A percentile compares a stretch with the other conserved stretches of the same genome.
phyloP scores from a whole-genome alignment of 164 flowering plant species.

The Litsea cubeba region DNA sequence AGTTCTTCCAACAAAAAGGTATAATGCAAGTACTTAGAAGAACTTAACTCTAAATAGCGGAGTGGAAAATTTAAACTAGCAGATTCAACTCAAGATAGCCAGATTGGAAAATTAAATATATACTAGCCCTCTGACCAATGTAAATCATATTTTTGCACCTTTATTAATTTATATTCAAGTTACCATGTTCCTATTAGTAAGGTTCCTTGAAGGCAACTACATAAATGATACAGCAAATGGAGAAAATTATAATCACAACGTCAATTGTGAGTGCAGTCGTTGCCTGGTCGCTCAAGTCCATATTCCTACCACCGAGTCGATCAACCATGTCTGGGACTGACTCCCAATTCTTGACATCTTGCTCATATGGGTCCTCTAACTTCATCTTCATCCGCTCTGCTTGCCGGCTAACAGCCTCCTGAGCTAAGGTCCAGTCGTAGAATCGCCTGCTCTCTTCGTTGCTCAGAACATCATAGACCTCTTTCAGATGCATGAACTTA shows the following conservation, averaged over 20 bases:
- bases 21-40: too few relatives aligned
- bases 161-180: neutral
- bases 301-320: constrained; percentile 71
- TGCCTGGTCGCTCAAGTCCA: constrained; percentile 81
- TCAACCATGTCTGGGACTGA: constrained; percentile 77
- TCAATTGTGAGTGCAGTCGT: constrained; percentile 67
- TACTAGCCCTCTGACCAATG: too few relatives aligned
- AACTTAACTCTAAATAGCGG: too few relatives aligned
- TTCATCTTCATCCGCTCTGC: constrained; percentile 70
- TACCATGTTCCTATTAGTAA: constrained; percentile 9
- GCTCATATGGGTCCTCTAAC: constrained; percentile 65
- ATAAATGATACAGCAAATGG: constrained; percentile 48
- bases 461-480: constrained; percentile 64
- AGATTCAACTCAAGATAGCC: too few relatives aligned
- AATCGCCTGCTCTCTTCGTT: constrained; percentile 62
- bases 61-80: too few relatives aligned
- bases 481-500: constrained; percentile 71
- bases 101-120: too few relatives aligned
- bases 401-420: constrained; percentile 68
- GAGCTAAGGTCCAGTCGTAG: constrained; percentile 87
- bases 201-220: constrained; percentile 44
- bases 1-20: too few relatives aligned
- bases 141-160: neutral
- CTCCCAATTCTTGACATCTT: constrained; percentile 39
- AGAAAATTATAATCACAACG: constrained; percentile 39